Base-by-base conservation (phyloP, 495 filamentous ascomycete genomes). In the Trichoderma erinaceum region DNA sequence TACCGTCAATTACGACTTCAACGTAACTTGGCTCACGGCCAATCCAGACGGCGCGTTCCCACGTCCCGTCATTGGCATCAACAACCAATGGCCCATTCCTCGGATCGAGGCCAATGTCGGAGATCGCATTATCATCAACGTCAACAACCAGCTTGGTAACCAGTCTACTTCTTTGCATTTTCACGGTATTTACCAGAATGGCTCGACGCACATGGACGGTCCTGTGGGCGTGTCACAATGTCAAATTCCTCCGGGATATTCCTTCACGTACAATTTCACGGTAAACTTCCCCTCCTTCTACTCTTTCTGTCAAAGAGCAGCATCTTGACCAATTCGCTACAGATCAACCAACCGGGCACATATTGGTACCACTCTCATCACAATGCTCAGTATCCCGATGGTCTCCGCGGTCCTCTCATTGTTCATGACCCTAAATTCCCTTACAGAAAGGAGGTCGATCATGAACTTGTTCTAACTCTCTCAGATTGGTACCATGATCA, bases 351-450 rank as follows among this genome's bases (percentile, higher is more conserved):
- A 74, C 85, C 85, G 13, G 90, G 90, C 38, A 91, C 89, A 0
- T 93, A 91, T 76, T 93, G 91, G 91, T 93, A 93, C 71, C 90
- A 93, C 74, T 91, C 87, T 15, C 90, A 93, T 71, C 81, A 82
- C 21, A 78, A 79, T 56, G 83, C 80, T 7, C 89, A 91, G 73
- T 92, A 92, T 66, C 88, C 91, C 1, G 91, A 95, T 74, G 91
- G 91, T 38, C 82, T 90, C 41, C 82, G 89, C 61, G 89, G 88
- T 1, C 84, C 90, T 0, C 75, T 95, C 48, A 86, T 93, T 56
- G 79, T 95, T 46, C 84, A 92, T 64, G 90, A 93, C 71, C 84
- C 85, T 4, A 70, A 84, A 0, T 77, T 80, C 16, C 89, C 89
- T 4, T 90, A 85, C 72, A 71, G 76, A 41, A 82, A 80, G 58